Evolutionary conservation across 345 rosid species (phyloP).

Genomic region (Arabidopsis suecica): DNA sequence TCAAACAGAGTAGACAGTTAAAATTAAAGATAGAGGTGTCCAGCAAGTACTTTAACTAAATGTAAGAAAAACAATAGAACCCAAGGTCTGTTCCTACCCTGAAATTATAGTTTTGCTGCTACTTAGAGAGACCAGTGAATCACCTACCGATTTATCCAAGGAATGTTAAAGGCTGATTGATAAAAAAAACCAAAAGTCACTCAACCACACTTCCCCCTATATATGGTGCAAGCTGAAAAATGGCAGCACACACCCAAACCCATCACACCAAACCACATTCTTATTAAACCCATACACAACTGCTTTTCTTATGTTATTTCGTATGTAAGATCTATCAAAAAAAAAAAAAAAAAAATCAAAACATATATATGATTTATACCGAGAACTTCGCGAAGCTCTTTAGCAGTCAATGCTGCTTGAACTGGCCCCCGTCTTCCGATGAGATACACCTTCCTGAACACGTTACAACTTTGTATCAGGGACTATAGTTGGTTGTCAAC

Average conservation of each 20-base stretch:
- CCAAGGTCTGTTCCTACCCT: not conserved
- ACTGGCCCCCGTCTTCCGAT: slow-evolving; percentile 96
- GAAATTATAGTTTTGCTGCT: slow-evolving; percentile 2
- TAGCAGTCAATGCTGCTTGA: slow-evolving; percentile 96
- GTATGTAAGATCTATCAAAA: not conserved
- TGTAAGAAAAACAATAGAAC: not conserved
- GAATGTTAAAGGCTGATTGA: not conserved
- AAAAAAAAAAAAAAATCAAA: not conserved
- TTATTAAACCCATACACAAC: not conserved
- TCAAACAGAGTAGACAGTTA: not conserved
- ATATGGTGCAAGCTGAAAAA: not conserved
- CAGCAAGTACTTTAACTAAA: slow-evolving; percentile 7
- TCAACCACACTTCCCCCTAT: not conserved
- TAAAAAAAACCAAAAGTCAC: not conserved
- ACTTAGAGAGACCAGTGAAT: not conserved
- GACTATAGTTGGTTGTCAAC: slow-evolving; percentile 23
- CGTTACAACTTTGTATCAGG: slow-evolving; percentile 26
- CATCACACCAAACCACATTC: not conserved
- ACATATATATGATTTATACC: slow-evolving; percentile 47
- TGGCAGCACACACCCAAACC: slow-evolving; percentile 1
- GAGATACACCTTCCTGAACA: slow-evolving; percentile 80
- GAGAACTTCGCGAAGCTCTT: slow-evolving; percentile 93
- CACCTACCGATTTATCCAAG: not conserved
- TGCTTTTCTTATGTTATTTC: slow-evolving; percentile 11
- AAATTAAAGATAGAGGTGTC: not conserved